Evolutionary conservation across 257 asterid genomes (phyloP), one percentile per base, ranked within the genome.

Genomic region (Solanum habrochaites): DNA sequence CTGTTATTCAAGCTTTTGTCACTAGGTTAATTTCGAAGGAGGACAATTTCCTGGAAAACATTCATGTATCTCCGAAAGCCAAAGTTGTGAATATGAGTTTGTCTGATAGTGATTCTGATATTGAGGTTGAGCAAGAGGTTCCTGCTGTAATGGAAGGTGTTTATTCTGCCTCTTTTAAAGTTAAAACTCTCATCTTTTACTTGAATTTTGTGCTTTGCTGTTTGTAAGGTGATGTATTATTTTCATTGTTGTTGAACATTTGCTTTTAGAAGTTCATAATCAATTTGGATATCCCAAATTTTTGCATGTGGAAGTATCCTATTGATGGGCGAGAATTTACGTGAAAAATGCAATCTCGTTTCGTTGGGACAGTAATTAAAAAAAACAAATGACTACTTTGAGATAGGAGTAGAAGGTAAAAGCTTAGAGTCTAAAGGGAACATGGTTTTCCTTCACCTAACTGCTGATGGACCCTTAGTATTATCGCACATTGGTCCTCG

Each of bases 1-100:
- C 60, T 87, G 29, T 27, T 82, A 80, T 90, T 89, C 85, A 97
- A 95, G 99, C 98, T 85, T 95, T 94, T 49, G 95, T 92, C 82
- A 91, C 91, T 16, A 95, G 89, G 90, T 87, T 93, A 85, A 83
- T 88, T 80, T 85, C 89, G 8, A 88, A 91, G 77, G 92, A 87
- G 40, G 94, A 72, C 69, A 85, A 83, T 40, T 60, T 91, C 74
- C 77, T 82, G 83, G 96, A 87, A 78, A 94, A 90, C 91, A 83
- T 93, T 64, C 92, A 91, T 77, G 87, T 91, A 49, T 95, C 97
- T 86, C 94, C 94, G 3, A 93, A 94, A 88, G 88, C 94, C 86
- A 95, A 93, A 88, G 94, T 93, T 6, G 90, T 87, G 73, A 88
- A 86, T 85, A 92, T 83, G 89, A 88, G 85, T 89, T 69, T 92